Evolutionary conservation across 495 filamentous ascomycete species (phyloP).

Genomic region (Xylaria bambusicola): DNA sequence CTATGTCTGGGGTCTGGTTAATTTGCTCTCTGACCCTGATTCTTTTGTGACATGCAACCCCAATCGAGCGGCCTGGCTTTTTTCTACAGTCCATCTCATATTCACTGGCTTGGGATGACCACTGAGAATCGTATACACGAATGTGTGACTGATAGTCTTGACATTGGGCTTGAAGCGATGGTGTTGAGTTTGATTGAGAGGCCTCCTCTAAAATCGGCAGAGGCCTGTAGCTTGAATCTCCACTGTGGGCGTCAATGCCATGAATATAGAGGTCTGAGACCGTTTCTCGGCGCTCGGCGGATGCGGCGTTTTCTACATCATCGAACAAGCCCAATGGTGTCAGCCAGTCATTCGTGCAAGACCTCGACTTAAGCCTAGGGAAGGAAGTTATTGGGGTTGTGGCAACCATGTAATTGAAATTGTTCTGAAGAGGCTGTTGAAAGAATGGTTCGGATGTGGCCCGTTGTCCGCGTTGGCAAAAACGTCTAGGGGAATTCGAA

Average conservation of each 20-base stretch:
- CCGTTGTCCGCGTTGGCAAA: conserved; percentile 14
- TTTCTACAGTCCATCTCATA: neutral
- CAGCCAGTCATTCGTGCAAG: conserved; percentile 31
- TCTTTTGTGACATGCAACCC: conserved; percentile 11
- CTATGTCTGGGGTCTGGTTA: neutral
- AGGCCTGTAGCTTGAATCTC: neutral
- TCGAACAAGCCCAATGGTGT: conserved; percentile 28
- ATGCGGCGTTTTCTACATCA: neutral
- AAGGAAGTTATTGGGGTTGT: conserved; percentile 26
- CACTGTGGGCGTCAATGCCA: conserved; percentile 17
- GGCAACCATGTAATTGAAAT: neutral
- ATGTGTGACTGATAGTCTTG: neutral
- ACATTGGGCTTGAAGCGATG: neutral
- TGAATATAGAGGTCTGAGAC: conserved; percentile 4
- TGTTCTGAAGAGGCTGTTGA: conserved; percentile 8
- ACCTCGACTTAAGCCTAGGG: conserved; percentile 26
- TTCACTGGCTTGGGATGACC: neutral
- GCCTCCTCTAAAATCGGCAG: conserved; percentile 16
- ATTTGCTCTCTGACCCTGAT: neutral
- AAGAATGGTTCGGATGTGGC: conserved; percentile 25
- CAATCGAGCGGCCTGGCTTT: conserved; percentile 2
- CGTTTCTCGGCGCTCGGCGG: neutral
- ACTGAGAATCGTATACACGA: neutral
- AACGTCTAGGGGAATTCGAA: neutral
- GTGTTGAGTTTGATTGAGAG: neutral